phyloP scores from a whole-genome alignment of 2,329 filamentous ascomycete species.

The Diplocarpon mali region DNA sequence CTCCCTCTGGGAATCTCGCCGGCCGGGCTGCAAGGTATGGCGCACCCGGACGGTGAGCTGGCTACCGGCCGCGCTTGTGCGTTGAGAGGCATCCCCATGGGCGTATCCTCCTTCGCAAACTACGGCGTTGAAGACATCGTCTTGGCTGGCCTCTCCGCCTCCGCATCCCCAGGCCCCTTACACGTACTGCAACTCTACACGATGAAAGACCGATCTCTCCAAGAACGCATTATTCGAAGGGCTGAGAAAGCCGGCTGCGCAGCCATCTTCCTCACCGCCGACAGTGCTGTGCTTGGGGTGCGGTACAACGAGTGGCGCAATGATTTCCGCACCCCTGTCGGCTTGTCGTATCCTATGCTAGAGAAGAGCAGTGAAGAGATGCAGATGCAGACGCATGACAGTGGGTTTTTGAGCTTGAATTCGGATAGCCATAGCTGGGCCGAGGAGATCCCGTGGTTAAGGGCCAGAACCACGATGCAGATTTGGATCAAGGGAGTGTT shows the following conservation, averaged over 20 bases:
- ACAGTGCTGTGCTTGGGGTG: conserved; percentile 15
- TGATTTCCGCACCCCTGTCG: conserved; percentile 36
- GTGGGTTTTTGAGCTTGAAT: conserved; percentile 20
- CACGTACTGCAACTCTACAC: conserved; percentile 43
- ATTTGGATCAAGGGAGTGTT: conserved; percentile 37
- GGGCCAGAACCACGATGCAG: conserved; percentile 36
- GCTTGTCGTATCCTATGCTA: conserved; percentile 18
- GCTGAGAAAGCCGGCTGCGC: conserved; percentile 18
- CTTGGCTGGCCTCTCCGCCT: conserved; percentile 27
- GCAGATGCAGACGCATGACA: conserved; percentile 17
- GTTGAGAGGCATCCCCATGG: conserved; percentile 31
- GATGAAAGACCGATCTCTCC: conserved; percentile 35
- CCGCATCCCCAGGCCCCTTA: conserved; percentile 18
- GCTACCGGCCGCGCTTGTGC: conserved; percentile 39
- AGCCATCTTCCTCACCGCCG: conserved; percentile 21
- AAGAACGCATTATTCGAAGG: conserved; percentile 13
- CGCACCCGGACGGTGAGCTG: no score
- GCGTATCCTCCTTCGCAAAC: conserved; percentile 36
- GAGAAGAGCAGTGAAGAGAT: conserved; percentile 12
- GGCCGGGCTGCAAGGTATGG: no score
- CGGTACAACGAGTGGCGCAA: conserved; percentile 15
- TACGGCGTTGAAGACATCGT: conserved; percentile 33
- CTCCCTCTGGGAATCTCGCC: conserved; percentile 33
- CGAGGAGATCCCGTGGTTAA: conserved; percentile 39
- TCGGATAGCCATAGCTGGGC: conserved; percentile 34